Evolutionary conservation across 1,139 yeast genomes (phyloP).

Genomic region (Saccharomyces hybrid): DNA sequence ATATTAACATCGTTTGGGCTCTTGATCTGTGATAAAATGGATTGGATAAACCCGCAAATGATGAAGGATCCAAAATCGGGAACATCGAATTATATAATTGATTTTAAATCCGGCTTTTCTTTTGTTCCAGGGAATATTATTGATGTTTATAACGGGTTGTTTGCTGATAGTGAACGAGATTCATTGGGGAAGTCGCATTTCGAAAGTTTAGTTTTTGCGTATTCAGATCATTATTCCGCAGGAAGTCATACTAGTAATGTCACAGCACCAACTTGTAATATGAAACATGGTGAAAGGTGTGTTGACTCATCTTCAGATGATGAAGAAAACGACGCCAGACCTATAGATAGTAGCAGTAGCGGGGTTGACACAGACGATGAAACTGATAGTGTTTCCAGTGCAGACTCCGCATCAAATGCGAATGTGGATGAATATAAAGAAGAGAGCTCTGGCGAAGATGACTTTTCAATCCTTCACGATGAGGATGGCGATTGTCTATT

Average conservation of each 20-base stretch:
- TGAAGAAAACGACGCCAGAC: background rate
- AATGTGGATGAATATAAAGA: background rate
- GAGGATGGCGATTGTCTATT: constrained; percentile 10
- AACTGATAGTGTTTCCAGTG: background rate
- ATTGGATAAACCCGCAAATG: constrained; percentile 24
- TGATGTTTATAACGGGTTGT: constrained; percentile 16
- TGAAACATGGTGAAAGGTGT: background rate
- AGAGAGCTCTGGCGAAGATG: background rate
- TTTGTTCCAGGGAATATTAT: constrained; percentile 8
- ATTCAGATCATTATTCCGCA: background rate
- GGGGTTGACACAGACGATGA: background rate
- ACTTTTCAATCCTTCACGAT: background rate
- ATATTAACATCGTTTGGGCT: constrained; percentile 41
- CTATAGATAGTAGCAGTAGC: background rate
- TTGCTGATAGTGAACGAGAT: constrained; percentile 16
- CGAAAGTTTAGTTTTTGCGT: background rate
- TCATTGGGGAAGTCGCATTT: constrained; percentile 6
- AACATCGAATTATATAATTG: constrained; percentile 26
- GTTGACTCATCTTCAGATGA: constrained; percentile 1
- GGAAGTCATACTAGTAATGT: background rate
- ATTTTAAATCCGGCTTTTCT: constrained; percentile 13
- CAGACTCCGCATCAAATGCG: background rate
- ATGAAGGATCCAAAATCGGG: constrained; percentile 18
- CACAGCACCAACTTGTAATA: background rate
- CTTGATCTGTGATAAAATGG: constrained; percentile 35